phyloP scores from a whole-genome alignment of 1,284 basidiomycete species.

The Tilletia setariae region DNA sequence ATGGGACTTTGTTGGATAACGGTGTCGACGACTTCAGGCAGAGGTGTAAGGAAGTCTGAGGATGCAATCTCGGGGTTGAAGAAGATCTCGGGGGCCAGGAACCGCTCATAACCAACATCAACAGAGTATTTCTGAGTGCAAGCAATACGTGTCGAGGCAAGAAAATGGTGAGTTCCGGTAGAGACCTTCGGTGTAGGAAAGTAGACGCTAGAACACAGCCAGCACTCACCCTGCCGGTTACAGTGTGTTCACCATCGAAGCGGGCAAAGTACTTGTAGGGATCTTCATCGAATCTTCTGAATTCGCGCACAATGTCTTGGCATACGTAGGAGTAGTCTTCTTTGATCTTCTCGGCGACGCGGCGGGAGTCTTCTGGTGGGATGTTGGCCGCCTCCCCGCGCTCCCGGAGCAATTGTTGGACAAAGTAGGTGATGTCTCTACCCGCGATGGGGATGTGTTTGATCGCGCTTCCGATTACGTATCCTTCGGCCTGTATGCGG shows the following conservation, averaged over 20 bases:
- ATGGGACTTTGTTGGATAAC: slow-evolving; percentile 96
- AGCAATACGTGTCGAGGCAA: too few relatives aligned
- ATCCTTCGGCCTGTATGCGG: slow-evolving; percentile 72
- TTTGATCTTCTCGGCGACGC: slow-evolving; percentile 90
- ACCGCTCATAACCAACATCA: slow-evolving; percentile 97
- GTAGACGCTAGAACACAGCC: too few relatives aligned
- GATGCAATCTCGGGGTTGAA: slow-evolving; percentile 99
- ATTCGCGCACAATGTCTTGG: slow-evolving; percentile 98
- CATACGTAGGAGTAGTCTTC: slow-evolving; percentile 99
- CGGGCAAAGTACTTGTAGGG: slow-evolving; percentile 94
- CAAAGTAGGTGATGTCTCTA: slow-evolving; percentile 94
- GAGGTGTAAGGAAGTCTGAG: slow-evolving; percentile 94
- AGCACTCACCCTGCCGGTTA: slow-evolving; percentile 75
- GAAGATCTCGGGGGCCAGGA: slow-evolving; percentile 98
- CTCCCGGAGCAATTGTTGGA: slow-evolving; percentile 92
- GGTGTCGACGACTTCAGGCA: slow-evolving; percentile 92
- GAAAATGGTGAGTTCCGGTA: neutral
- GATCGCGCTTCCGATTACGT: slow-evolving; percentile 98
- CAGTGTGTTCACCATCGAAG: slow-evolving; percentile 86
- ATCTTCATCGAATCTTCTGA: slow-evolving; percentile 94
- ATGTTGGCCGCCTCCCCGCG: slow-evolving; percentile 85
- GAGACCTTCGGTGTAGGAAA: neutral
- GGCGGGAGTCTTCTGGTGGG: slow-evolving; percentile 92
- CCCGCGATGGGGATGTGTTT: slow-evolving; percentile 99
- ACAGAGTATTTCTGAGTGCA: slow-evolving; percentile 75